Evolutionary conservation across 2,329 filamentous ascomycete genomes (phyloP), one percentile per base, ranked within the genome.

Genomic region (Neofusicoccum sp.): DNA sequence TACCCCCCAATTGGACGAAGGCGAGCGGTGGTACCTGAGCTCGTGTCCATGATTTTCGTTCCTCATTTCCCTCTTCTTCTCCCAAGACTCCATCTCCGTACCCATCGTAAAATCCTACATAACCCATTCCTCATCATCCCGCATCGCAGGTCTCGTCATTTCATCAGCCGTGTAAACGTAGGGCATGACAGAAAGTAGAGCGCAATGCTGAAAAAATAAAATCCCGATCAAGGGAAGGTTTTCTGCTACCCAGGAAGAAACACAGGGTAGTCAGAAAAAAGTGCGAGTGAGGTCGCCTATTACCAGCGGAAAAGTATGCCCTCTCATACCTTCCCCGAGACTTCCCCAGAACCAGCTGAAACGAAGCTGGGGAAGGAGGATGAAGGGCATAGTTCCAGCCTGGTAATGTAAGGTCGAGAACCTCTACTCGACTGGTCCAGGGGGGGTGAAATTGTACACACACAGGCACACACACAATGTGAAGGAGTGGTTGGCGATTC

Each of bases 281-380:
- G n/a, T n/a, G n/a, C n/a, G n/a, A n/a, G n/a, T n/a, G 41, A 45
- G 54, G 54, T 45, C 54, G 54, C 54, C 54, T 58, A 45, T 37
- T 58, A 58, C 54, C 54, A 58, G 54, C 54, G 41, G 54, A 44
- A 41, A 33, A 54, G 14, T 4, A 2, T 14, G 31, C 34, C 22
- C 36, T 14, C 29, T 45, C 56, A 22, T 29, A 14, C 29, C 29
- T 44, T 60, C 52, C 52, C 52, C 22, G 31, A 12, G n/a, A 56
- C 54, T 45, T 58, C 54, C 54, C 54, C 54, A 58, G 54, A 58
- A 58, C 54, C 54, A 58, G 54, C 54, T 58, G 54, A 45, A 58
- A 58, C 54, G 39, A 58, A 45, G 54, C 54, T 45, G 54, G 54
- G 54, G 54, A 58, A 58, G 54, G 41, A 60, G 43, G 44, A 41